phyloP scores from a whole-genome alignment of 1,139 yeast species.

The Pichia sp. region DNA sequence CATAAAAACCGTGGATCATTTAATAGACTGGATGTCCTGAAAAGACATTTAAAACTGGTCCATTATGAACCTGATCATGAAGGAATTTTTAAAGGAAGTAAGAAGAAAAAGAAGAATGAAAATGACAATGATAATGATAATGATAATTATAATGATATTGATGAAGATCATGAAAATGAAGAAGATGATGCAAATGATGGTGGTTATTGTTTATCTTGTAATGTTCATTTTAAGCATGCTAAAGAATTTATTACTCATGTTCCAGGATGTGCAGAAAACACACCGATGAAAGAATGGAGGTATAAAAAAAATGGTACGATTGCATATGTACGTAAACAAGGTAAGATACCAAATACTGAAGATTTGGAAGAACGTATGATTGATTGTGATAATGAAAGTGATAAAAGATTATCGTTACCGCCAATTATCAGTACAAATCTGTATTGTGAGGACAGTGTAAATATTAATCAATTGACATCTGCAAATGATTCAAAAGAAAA shows the following conservation, averaged over 20 bases:
- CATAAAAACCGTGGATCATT: slow-evolving; percentile 71
- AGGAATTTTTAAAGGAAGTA: neutral
- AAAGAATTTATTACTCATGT: slow-evolving; percentile 63
- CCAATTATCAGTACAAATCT: too few species aligned
- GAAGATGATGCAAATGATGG: slow-evolving; percentile 20
- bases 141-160: slow-evolving; percentile 17
- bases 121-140: slow-evolving; percentile 15
- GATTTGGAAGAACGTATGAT: slow-evolving; percentile 12
- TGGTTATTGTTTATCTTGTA: slow-evolving; percentile 28
- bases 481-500: too few species aligned
- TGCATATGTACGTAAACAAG: slow-evolving; percentile 21
- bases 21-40: slow-evolving; percentile 62
- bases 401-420: too few species aligned
- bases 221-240: slow-evolving; percentile 40
- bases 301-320: slow-evolving; percentile 28
- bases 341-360: slow-evolving; percentile 4
- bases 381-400: slow-evolving; percentile 7
- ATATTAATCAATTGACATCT: too few species aligned
- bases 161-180: slow-evolving; percentile 13
- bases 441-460: too few species aligned
- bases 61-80: slow-evolving; percentile 49
- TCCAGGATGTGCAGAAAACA: slow-evolving; percentile 47
- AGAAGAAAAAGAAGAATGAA: slow-evolving; percentile 27
- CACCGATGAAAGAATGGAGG: slow-evolving; percentile 30
- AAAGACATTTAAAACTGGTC: slow-evolving; percentile 60